These are phyloP conservation scores for Coemansia sp. DNA, from an alignment of 192 early-diverging fungal species.

Conservation along the genomic window DNA sequence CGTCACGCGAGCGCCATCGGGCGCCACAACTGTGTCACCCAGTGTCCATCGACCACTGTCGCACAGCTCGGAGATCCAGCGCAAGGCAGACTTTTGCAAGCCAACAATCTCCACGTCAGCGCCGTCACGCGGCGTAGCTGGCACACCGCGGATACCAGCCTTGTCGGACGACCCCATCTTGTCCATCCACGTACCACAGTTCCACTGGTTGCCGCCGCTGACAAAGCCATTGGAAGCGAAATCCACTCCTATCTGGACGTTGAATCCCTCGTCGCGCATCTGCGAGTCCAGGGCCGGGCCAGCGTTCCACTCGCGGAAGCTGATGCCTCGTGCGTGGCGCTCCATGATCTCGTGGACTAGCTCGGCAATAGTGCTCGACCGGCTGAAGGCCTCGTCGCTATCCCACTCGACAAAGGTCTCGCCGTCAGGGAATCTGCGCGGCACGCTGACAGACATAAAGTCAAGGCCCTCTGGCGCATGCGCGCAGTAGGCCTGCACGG, in stretches of 20 bases:
- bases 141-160: slow-evolving; percentile 89
- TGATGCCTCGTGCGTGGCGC: slow-evolving; percentile 86
- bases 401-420: slow-evolving; percentile 71
- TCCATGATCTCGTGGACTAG: slow-evolving; percentile 90
- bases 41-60: slow-evolving; percentile 43
- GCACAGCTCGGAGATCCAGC: slow-evolving; percentile 73
- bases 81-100: slow-evolving; percentile 79
- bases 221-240: slow-evolving; percentile 79
- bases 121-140: slow-evolving; percentile 93
- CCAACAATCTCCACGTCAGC: slow-evolving; percentile 91
- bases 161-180: slow-evolving; percentile 95
- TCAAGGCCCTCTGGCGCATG: slow-evolving; percentile 72
- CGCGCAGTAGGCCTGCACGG: slow-evolving; percentile 86
- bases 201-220: slow-evolving; percentile 84
- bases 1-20: slow-evolving; percentile 52
- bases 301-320: slow-evolving; percentile 96
- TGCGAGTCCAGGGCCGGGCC: slow-evolving; percentile 84
- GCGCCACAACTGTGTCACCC: slow-evolving; percentile 53
- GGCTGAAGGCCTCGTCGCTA: slow-evolving; percentile 67
- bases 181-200: slow-evolving; percentile 99
- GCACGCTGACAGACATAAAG: slow-evolving; percentile 71
- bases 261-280: slow-evolving; percentile 91
- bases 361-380: slow-evolving; percentile 75
- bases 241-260: slow-evolving; percentile 74
- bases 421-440: slow-evolving; percentile 81